Percentiles rank a stretch among this genome's conserved stretches.
Conservation (phyloP, 2,329 filamentous ascomycete species). For the Paracoccidioides brasiliensis region DNA sequence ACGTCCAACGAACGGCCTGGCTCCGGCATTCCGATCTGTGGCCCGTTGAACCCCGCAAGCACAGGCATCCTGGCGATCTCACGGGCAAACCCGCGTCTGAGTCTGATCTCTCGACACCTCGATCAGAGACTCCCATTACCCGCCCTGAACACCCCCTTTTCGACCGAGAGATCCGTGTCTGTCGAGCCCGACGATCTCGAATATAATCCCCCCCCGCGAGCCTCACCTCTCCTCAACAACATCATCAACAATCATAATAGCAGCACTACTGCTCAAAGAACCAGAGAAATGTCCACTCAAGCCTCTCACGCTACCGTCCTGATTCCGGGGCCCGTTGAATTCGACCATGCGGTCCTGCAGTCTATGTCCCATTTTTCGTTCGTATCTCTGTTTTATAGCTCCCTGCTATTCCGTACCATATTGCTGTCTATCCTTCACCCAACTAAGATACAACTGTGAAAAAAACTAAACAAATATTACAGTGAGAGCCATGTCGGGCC, state of each 20-base stretch:
- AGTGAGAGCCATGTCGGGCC: slow-evolving; percentile 91
- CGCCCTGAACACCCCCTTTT: slow-evolving; percentile 51
- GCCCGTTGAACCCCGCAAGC: slow-evolving; percentile 20
- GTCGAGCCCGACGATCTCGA: slow-evolving; percentile 41
- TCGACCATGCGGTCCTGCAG: slow-evolving; percentile 89
- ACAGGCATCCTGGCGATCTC: slow-evolving; percentile 36
- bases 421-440: neutral
- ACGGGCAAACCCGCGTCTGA: slow-evolving; percentile 39
- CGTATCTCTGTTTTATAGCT: slow-evolving; percentile 5
- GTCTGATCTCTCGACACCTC: slow-evolving; percentile 50
- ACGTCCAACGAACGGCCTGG: slow-evolving; percentile 5
- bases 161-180: slow-evolving; percentile 42
- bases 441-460: neutral
- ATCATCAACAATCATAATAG: neutral
- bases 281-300: slow-evolving; percentile 44
- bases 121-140: slow-evolving; percentile 41
- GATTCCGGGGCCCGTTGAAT: slow-evolving; percentile 95
- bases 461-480: slow-evolving; percentile 1
- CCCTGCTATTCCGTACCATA: neutral
- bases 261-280: slow-evolving; percentile 11
- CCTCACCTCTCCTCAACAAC: slow-evolving; percentile 7
- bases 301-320: slow-evolving; percentile 59
- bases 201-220: slow-evolving; percentile 32
- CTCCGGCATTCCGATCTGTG: slow-evolving; percentile 9
- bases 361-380: slow-evolving; percentile 81